These are phyloP conservation scores for Amylocarpus encephaloides DNA, from an alignment of 2,329 filamentous ascomycete genomes.

Conservation along the genomic window DNA sequence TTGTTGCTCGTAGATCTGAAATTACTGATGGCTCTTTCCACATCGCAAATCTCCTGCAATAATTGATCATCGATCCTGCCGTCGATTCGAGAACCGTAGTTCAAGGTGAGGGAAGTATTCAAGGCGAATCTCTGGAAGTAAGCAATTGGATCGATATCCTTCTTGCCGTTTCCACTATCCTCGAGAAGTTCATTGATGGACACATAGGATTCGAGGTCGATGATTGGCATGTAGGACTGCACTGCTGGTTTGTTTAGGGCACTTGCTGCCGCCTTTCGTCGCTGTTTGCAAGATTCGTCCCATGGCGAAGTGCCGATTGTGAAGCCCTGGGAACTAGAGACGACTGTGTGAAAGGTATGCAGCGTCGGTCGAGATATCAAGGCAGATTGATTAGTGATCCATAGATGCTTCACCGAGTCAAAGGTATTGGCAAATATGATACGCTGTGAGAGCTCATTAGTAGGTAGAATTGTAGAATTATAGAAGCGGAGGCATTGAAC, in stretches of 20 bases:
- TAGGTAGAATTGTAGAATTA: neutral
- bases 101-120: constrained; percentile 70
- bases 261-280: constrained; percentile 72
- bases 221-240: constrained; percentile 74
- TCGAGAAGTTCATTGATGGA: constrained; percentile 66
- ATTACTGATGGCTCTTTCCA: constrained; percentile 70
- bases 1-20: constrained; percentile 76
- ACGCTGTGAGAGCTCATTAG: constrained; percentile 37
- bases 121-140: constrained; percentile 73
- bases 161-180: constrained; percentile 54
- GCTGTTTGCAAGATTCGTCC: constrained; percentile 72
- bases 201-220: constrained; percentile 67
- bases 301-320: constrained; percentile 81
- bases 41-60: constrained; percentile 65
- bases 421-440: constrained; percentile 76
- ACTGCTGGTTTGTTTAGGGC: constrained; percentile 71
- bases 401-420: constrained; percentile 65
- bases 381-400: constrained; percentile 73
- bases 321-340: constrained; percentile 70
- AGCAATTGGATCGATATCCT: constrained; percentile 62
- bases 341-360: constrained; percentile 76
- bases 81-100: constrained; percentile 71
- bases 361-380: constrained; percentile 72
- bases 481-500: constrained; percentile 2
- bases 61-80: constrained; percentile 62